Base-by-base conservation (phyloP, 2,329 filamentous ascomycete genomes). In the Fusarium piperis region DNA sequence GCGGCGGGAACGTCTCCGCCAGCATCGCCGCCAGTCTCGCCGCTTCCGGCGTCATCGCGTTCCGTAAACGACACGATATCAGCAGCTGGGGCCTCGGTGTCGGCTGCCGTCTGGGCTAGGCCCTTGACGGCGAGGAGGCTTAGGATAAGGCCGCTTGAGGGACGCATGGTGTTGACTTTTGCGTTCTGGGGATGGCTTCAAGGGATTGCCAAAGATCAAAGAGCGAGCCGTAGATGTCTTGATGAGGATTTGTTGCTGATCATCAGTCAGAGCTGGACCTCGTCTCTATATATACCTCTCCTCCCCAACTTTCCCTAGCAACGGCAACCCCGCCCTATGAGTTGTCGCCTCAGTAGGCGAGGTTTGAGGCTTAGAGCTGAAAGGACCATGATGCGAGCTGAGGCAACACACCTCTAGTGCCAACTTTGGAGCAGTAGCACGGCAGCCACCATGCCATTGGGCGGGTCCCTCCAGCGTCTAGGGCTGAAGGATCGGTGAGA, bases 161-260 rank as follows among this genome's bases (percentile, higher is more conserved):
- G 20, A 59, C 55, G 61, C 61, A 64, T 64, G 23, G 41, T 58
- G 28, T n/a, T 46, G 35, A 20, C 44, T 48, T 44, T 11, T 48
- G 16, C 44, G 39, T 36, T 36, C n/a, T 32, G 39, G 8, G 28
- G 9, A 33, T 30, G 18, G 20, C 18, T 30, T 9, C 15, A 53
- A 32, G n/a, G 11, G 4, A 35, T 13, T 28, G 30, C 30, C 32
- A 23, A 12, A n/a, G 26, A 30, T 16, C 8, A 39, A 38, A 20
- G 51, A 55, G 20, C 15, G 51, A 55, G 16, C 18, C 13, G 30
- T 32, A 36, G 18, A 35, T 33, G 30, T 56, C 15, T 56, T 23
- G 9, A 16, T 26, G 16, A 58, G 20, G 30, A 18, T 4, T 35
- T 15, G 13, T 23, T 35, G 23, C 48, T 13, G 10, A 16, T 33